Conservation (phyloP, 495 filamentous ascomycete genomes). For the Choiromyces venosus region DNA sequence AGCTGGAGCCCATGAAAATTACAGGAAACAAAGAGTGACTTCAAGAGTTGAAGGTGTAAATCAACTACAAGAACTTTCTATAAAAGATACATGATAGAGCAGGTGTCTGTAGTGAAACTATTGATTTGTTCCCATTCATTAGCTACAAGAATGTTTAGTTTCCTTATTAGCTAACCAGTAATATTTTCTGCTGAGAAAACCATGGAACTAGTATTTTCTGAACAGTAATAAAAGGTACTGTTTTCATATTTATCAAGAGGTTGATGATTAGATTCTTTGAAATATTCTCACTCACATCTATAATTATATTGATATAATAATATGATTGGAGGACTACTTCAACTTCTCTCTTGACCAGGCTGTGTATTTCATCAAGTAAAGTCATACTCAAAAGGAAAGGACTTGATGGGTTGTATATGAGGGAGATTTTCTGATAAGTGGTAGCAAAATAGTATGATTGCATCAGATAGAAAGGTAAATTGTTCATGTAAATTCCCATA, state of each 20-base stretch:
- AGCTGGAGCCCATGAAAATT: no score
- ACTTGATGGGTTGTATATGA: background rate
- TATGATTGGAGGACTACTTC: background rate
- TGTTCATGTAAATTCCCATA: background rate
- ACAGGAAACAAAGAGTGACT: no score
- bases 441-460: background rate
- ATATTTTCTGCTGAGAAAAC: background rate
- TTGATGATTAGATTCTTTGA: constrained; percentile 6
- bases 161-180: no score
- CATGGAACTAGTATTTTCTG: background rate
- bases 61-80: no score
- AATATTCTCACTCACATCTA: constrained; percentile 2
- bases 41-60: no score
- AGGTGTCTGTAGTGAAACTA: no score
- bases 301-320: constrained; percentile 5
- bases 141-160: background rate
- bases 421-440: background rate
- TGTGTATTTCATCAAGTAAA: background rate
- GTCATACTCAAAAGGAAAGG: background rate
- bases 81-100: no score
- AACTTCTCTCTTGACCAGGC: background rate
- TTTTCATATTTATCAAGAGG: background rate
- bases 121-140: no score
- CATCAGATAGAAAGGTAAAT: constrained; percentile 1
- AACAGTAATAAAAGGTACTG: background rate